Evolutionary conservation across 2,329 filamentous ascomycete species (phyloP), one percentile per base, ranked within the genome.

Genomic region (Diaporthe nobilis): DNA sequence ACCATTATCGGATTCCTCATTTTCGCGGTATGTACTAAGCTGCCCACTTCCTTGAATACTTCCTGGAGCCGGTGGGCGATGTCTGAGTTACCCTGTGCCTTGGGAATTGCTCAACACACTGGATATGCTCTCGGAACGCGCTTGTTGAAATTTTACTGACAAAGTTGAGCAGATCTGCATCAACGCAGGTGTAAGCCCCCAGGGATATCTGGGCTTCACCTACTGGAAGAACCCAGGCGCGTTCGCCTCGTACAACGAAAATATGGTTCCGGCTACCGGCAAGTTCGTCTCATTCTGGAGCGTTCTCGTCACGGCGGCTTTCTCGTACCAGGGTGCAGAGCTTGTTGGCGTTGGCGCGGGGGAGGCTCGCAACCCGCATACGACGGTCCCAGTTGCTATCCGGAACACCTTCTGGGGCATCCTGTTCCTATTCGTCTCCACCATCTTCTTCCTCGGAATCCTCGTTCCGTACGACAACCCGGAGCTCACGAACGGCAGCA

Each of bases 301-400:
- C 44, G 91, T 92, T 22, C 85, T 94, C 55, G 90, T 94, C 78
- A 91, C 91, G 71, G 92, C 92, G 31, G 91, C 90, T n/a, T 93
- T 94, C 82, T 90, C 90, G 28, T 94, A 90, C 84, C 92, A 93
- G 82, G 94, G 94, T 57, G 91, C 93, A 3, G 94, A 96, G 84
- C 88, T 95, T 22, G 93, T 95, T 12, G 94, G 92, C 77, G 91
- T 96, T 65, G 93, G 92, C n/a, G 94, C 94, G 6, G 94, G 93
- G 76, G 94, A 96, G 85, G 93, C 93, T 10, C 89, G 90, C 65
- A 91, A 95, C 81, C 94, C 94, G 8, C 89, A 90, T 79, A 93
- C 92, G 84, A 92, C 90, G 22, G 92, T 96, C 70, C 94, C 94
- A 0, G 86, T 87, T 17, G 94, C 94, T 34, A 94, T 95, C 80